Conservation (phyloP, 2,329 filamentous ascomycete species). For the Pseudogymnoascus pannorum region DNA sequence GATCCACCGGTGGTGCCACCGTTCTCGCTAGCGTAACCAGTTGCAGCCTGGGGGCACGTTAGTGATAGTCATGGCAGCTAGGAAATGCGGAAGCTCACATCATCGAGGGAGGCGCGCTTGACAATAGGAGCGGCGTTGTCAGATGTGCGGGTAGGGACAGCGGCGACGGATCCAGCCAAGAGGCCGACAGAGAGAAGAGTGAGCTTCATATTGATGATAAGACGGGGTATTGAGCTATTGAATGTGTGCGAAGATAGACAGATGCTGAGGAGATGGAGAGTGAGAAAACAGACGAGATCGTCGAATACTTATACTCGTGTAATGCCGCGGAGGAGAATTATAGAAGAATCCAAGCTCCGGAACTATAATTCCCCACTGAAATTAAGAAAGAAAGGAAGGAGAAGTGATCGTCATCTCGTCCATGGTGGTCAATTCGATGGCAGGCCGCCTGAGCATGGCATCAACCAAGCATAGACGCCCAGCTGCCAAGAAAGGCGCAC, state of each 20-base stretch:
- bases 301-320: neutral
- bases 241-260: neutral
- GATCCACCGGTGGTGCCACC: conserved; percentile 48
- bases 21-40: conserved; percentile 41
- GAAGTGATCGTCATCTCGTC: neutral
- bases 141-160: conserved; percentile 43
- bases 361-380: neutral
- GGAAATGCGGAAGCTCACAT: conserved; percentile 10
- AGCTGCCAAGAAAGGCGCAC: neutral
- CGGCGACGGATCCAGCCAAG: conserved; percentile 37
- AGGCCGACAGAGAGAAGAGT: conserved; percentile 41
- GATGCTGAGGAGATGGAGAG: neutral
- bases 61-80: neutral
- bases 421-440: neutral
- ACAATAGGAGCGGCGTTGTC: conserved; percentile 35
- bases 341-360: neutral
- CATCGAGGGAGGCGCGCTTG: conserved; percentile 39
- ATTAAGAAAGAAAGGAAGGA: neutral
- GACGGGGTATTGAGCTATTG: neutral
- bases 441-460: neutral
- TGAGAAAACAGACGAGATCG: neutral
- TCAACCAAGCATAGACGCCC: neutral
- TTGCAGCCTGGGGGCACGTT: conserved; percentile 14
- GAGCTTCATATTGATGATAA: conserved; percentile 41
- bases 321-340: neutral